Base-by-base conservation (phyloP, 495 filamentous ascomycete genomes). In the Lentithecium fluviatile region DNA sequence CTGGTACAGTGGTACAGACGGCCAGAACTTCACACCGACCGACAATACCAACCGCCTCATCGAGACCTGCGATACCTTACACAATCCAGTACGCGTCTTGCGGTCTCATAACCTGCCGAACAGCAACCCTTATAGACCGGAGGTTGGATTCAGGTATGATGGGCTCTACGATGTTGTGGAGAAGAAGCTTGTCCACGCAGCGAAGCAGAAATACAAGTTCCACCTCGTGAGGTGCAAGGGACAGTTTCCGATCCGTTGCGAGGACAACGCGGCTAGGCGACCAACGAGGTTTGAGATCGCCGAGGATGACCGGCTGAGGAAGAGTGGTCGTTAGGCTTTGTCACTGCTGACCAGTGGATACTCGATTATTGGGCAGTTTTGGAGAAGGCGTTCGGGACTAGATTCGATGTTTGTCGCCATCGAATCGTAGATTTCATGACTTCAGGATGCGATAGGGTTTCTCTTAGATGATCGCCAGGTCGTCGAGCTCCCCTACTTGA, bases 131-230 rank as follows among this genome's bases (percentile, higher is more conserved):
- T 84, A 75, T 46, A 73, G 78, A 6, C 83, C 83, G 0, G 55
- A 60, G 6, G 55, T 68, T 19, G 83, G 83, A 2, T 70, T 82
- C 4, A 69, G 83, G 12, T 85, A 84, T 54, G 83, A 85, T 67
- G 83, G 83, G 0, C 64, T 85, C 6, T 85, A 85, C 59, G 64
- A 70, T n/a, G 71, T 81, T 12, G 66, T 67, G 2, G 56, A 54
- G 17, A 69, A 58, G 32, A 56, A 76, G 62, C 36, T 71, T 3
- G 26, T 78, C 1, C 70, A 82, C 59, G 13, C 21, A 7, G 58
- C 58, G 6, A 74, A 60, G 21, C 71, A 69, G 0, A 68, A 71
- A 56, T 69, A 78, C 58, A 66, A 72, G 6, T 83, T 82, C 65
- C 60, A 58, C 4, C 54, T 83, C 7, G 52, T 57, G 45, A 67